phyloP scores from a whole-genome alignment of 164 flowering plant species.

The Macadamia tetraphylla region DNA sequence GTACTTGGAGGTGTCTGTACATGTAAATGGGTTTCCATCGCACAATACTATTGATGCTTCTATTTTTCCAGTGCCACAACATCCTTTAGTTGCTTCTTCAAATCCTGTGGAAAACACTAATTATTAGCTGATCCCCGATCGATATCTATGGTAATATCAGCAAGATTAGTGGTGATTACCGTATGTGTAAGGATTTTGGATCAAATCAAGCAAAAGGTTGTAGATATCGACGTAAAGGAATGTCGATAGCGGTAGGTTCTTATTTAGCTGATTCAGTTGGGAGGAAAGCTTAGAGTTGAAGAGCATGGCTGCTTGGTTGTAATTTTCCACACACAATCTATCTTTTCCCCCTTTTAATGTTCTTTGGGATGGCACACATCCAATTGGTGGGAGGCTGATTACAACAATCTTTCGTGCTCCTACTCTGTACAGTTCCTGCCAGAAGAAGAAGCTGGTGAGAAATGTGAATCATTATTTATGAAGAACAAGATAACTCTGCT shows the following conservation, averaged over 20 bases:
- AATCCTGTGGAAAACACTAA: slow-evolving; percentile 25
- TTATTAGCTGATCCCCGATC: no score
- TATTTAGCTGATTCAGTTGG: slow-evolving; percentile 12
- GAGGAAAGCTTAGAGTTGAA: slow-evolving; percentile 40
- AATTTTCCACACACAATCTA: slow-evolving; percentile 25
- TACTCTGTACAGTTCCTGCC: slow-evolving; percentile 36
- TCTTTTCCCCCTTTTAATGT: slow-evolving; percentile 32
- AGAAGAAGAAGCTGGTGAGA: no score
- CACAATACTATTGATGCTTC: slow-evolving; percentile 36
- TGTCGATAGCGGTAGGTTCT: slow-evolving; percentile 17
- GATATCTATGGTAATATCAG: no score
- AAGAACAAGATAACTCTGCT: no score
- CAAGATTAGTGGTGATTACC: not conserved
- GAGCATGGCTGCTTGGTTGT: slow-evolving; percentile 31
- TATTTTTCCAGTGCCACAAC: slow-evolving; percentile 9
- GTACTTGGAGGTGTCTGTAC: slow-evolving; percentile 25
- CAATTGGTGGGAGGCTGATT: slow-evolving; percentile 18
- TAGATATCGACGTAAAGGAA: slow-evolving; percentile 39
- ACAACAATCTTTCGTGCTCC: slow-evolving; percentile 50
- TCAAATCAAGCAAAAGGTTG: slow-evolving; percentile 23
- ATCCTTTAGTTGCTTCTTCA: slow-evolving; percentile 13
- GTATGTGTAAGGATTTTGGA: slow-evolving; percentile 7
- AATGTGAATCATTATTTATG: no score
- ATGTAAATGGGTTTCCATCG: slow-evolving; percentile 20
- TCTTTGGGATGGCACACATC: slow-evolving; percentile 30